phyloP scores from a whole-genome alignment of 768 basidiomycete genomes.

The Chlorophyllum brunneum region DNA sequence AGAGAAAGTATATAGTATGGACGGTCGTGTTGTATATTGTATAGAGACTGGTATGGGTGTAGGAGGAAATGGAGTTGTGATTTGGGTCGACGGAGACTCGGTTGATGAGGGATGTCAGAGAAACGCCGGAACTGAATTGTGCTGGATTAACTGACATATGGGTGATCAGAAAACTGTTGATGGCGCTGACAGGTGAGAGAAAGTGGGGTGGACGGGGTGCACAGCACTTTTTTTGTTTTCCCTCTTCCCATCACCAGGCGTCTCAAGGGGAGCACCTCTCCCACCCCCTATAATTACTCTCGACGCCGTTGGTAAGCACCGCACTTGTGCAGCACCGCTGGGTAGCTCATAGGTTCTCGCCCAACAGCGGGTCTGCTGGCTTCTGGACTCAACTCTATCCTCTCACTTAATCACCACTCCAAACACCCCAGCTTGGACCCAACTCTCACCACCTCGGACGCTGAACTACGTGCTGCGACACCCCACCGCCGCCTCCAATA shows the following conservation, averaged over 20 bases:
- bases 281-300: no score
- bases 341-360: neutral
- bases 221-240: conserved; percentile 2
- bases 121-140: no score
- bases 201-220: no score
- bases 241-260: neutral
- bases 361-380: neutral
- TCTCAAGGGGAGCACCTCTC: no score
- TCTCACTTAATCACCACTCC: conserved; percentile 1
- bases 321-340: no score
- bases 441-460: neutral
- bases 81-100: neutral
- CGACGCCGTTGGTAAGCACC: no score
- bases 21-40: neutral
- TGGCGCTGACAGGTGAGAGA: no score
- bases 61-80: neutral
- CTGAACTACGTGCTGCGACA: neutral
- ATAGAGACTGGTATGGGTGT: neutral
- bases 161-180: no score
- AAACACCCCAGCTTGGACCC: neutral
- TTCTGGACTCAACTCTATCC: conserved; percentile 6
- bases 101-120: conserved; percentile 2
- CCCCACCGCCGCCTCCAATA: neutral
- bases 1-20: neutral
- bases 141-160: no score